phyloP scores from a whole-genome alignment of 192 early-diverging fungal species.

The Podila epicladia region DNA sequence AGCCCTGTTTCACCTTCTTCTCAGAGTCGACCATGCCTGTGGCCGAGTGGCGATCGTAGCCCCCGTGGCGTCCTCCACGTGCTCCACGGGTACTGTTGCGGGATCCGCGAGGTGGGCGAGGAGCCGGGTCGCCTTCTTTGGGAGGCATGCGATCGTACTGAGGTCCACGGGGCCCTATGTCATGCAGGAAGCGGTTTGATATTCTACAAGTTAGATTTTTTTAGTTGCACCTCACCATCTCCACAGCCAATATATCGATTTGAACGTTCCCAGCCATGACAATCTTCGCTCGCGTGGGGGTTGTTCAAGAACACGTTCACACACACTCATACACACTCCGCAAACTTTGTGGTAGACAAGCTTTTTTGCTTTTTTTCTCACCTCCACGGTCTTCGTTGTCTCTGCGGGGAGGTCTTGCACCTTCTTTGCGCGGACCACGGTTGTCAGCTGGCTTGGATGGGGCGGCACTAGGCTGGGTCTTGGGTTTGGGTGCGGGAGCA shows the following conservation, averaged over 20 bases:
- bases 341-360: not conserved
- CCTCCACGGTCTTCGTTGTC: not conserved
- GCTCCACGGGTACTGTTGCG: slow-evolving; percentile 55
- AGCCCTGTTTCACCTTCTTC: slow-evolving; percentile 92
- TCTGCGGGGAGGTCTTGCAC: not conserved
- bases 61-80: slow-evolving; percentile 62
- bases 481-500: slow-evolving; percentile 20
- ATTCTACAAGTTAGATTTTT: not conserved
- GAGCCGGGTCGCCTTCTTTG: slow-evolving; percentile 34
- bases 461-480: slow-evolving; percentile 1
- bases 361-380: slow-evolving; percentile 11
- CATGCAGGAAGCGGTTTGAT: not conserved
- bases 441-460: slow-evolving; percentile 14
- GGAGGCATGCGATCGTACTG: slow-evolving; percentile 42
- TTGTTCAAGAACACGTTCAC: no score
- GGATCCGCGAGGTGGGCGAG: slow-evolving; percentile 51
- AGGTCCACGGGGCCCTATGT: slow-evolving; percentile 23
- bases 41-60: slow-evolving; percentile 87
- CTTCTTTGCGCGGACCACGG: slow-evolving; percentile 40
- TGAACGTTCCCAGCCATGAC: no score
- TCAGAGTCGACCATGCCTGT: slow-evolving; percentile 83
- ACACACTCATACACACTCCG: no score
- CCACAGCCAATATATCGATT: not conserved
- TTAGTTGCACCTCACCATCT: not conserved
- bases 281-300: no score